These are phyloP conservation scores for Pogostemon cablin DNA, from an alignment of 257 asterid genomes.

Conservation along the genomic window DNA sequence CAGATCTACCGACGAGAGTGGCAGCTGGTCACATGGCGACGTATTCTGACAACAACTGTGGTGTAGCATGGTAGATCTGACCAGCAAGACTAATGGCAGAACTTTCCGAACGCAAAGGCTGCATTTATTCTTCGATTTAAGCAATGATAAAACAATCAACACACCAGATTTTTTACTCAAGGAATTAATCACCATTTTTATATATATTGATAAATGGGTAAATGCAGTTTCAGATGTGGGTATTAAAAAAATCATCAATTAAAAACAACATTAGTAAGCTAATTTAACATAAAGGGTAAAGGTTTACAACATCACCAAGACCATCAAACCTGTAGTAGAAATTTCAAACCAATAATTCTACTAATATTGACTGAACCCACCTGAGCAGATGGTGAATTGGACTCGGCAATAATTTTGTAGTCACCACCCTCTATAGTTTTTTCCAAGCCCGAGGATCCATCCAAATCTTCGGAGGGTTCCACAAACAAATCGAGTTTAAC, in stretches of 20 bases:
- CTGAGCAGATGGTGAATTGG: conserved; percentile 92
- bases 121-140: too few species aligned
- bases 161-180: too few species aligned
- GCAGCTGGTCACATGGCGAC: too few species aligned
- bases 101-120: too few species aligned
- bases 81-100: too few species aligned
- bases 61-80: too few species aligned
- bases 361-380: conserved; percentile 97
- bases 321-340: conserved; percentile 80
- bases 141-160: too few species aligned
- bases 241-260: conserved; percentile 25
- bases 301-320: conserved; percentile 36
- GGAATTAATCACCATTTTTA: too few species aligned
- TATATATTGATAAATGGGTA: too few species aligned
- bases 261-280: conserved; percentile 30
- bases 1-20: too few species aligned
- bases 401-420: conserved; percentile 63
- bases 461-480: conserved; percentile 96
- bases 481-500: conserved; percentile 88
- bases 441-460: conserved; percentile 64
- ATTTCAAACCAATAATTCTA: conserved; percentile 66
- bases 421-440: conserved; percentile 77
- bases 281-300: conserved; percentile 34
- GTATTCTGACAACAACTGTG: too few species aligned
- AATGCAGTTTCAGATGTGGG: conserved; percentile 27